Base-by-base conservation (phyloP, 176 grass and related monocot species). In the Zea luxurians region DNA sequence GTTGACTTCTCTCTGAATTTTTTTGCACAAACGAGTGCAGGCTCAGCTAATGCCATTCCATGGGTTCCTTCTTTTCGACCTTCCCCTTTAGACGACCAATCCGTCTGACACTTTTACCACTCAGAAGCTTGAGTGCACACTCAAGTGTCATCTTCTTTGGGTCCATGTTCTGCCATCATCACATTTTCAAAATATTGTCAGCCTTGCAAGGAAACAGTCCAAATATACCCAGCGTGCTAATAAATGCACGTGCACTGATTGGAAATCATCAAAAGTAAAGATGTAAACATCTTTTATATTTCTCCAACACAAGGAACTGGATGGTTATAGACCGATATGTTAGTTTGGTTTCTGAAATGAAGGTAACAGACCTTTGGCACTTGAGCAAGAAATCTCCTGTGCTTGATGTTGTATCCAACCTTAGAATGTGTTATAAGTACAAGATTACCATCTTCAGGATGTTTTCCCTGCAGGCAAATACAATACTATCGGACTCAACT, bases 341-440 rank as follows among this genome's bases (percentile, higher is more conserved):
- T 74, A 60, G 38, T 64, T 15, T 45, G 4, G 61, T 55, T 21
- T 66, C 64, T 36, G n/a, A 62, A 45, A 53, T 86, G 45, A 46
- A 63, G 17, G 27, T 35, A 71, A 7, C 66, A 71, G 43, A 94
- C 95, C 95, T 90, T 98, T 63, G 95, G 87, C 49, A 98, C 63
- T 61, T 87, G 71, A 72, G 85, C 85, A 64, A 89, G 13, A 71
- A 65, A 85, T 80, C 68, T 84, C 55, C 91, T 89, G 76, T 98
- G 95, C 71, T 76, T 93, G 58, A 98, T 40, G 45, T 57, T 78
- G 78, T 61, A 98, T 80, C 95, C 95, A 82, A 50, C 53, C 83
- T 94, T 92, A 87, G 95, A 94, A 75, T 90, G 78, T 13, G 95
- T 75, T 13, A 98, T 78, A 72, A 92, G 16, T 78, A 98, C 95